A percentile compares a stretch with the other conserved stretches of the same genome.
Conservation (phyloP, 371 early-diverging fungal genomes). For the Mortierella polycephala region DNA sequence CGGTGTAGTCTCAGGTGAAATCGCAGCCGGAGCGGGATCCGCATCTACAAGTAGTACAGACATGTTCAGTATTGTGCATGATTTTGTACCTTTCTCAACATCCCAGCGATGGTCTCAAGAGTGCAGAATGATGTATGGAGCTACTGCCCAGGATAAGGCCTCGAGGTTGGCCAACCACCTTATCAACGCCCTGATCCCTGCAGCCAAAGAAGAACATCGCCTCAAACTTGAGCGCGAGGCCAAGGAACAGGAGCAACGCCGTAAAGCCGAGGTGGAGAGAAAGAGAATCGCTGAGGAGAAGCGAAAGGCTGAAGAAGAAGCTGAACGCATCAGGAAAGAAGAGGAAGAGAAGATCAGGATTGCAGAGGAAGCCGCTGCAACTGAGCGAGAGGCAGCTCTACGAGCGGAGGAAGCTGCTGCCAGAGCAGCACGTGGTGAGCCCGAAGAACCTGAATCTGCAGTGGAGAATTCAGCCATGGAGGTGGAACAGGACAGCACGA, state of each 20-base stretch:
- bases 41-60: constrained; percentile 32
- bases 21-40: constrained; percentile 25
- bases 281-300: constrained; percentile 61
- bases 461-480: constrained; percentile 56
- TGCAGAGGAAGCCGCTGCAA: constrained; percentile 46
- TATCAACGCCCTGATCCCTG: constrained; percentile 79
- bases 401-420: constrained; percentile 37
- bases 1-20: not conserved
- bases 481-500: constrained; percentile 55
- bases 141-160: constrained; percentile 67
- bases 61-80: constrained; percentile 67
- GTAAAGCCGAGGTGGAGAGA: constrained; percentile 63
- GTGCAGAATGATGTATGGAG: constrained; percentile 83
- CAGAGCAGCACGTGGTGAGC: constrained; percentile 50
- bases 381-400: constrained; percentile 20
- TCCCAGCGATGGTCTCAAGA: constrained; percentile 92
- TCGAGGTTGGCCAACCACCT: constrained; percentile 69
- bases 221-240: constrained; percentile 56
- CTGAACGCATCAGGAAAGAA: constrained; percentile 55
- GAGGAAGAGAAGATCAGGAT: constrained; percentile 40
- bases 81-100: constrained; percentile 79
- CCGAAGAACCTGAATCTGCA: constrained; percentile 35
- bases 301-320: constrained; percentile 65
- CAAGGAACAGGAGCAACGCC: constrained; percentile 67
- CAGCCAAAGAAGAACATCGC: constrained; percentile 72